Evolutionary conservation across 148 eudicot genomes (phyloP), one percentile per base, ranked within the genome.

Genomic region (Agrostemma githago): DNA sequence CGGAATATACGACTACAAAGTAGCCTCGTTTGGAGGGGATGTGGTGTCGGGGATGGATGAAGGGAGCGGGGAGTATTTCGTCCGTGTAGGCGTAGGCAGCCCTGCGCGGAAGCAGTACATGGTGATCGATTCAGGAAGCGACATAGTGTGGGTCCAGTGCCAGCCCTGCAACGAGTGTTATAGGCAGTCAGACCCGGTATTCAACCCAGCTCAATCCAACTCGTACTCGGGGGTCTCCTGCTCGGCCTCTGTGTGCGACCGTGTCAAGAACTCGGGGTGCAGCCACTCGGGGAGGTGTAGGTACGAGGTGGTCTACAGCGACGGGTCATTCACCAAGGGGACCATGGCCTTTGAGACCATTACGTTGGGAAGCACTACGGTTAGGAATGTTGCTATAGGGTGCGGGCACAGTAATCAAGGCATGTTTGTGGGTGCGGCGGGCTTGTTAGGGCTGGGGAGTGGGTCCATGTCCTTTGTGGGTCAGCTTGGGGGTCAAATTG

Each of bases 41-140:
- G 90, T 93, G 51, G 82, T 91, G 15, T 93, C 98, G 2, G 98
- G 98, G 5, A 91, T 89, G 91, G 91, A 91, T 4, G 88, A 91
- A 77, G 98, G 98, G 4, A 91, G 97, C 73, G 98, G 98, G 0
- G 98, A 93, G 71, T 93, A 91, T 64, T 93, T 93, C 68, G 92
- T 93, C 0, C 74, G 98, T 64, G 81, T 93, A 17, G 94, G 98
- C 0, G 97, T 93, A 6, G 98, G 98, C 2, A 89, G 92, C 74
- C 98, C 98, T 1, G 79, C 91, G 0, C 81, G 80, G 78, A 81
- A 80, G 62, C 98, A 93, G 73, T 93, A 89, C 84, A 70, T 91
- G 84, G 98, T 91, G 0, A 85, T 93, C 26, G 98, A 93, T 66
- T 88, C 98, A 5, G 98, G 98, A 0, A 88, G 92, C 74, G 98